Percentiles rank a stretch among this genome's conserved stretches.
These are phyloP conservation scores for Penicillium polonicum DNA, from an alignment of 2,329 filamentous ascomycete species.

Conservation along the genomic window DNA sequence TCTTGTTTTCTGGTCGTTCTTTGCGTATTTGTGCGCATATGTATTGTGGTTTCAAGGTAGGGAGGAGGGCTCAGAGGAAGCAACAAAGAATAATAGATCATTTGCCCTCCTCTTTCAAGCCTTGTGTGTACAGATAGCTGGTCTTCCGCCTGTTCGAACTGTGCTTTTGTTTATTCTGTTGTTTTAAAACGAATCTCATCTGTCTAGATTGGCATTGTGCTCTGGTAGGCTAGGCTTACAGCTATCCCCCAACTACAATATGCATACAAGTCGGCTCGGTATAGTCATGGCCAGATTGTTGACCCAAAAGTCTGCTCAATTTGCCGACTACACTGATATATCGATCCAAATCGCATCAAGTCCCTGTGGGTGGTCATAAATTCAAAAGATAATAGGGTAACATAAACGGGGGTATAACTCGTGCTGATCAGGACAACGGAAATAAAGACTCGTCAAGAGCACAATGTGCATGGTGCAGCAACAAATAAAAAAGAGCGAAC, in stretches of 20 bases:
- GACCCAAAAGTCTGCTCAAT: not conserved
- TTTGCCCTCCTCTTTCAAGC: constrained; percentile 23
- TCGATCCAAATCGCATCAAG: not conserved
- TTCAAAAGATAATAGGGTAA: not conserved
- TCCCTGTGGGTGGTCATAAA: not conserved
- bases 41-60: constrained; percentile 27
- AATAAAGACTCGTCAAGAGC: not conserved
- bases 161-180: constrained; percentile 35
- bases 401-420: not conserved
- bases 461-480: not conserved
- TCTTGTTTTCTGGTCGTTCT: constrained; percentile 12
- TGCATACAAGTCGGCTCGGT: not conserved
- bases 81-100: constrained; percentile 26
- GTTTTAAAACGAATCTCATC: constrained; percentile 37
- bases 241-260: not conserved
- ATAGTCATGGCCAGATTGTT: not conserved
- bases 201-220: constrained; percentile 24
- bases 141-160: constrained; percentile 39
- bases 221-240: constrained; percentile 3
- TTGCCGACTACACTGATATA: not conserved
- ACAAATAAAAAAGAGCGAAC: not conserved
- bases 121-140: constrained; percentile 46
- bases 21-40: constrained; percentile 24
- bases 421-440: not conserved
- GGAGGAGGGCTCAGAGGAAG: constrained; percentile 22